phyloP scores from a whole-genome alignment of 2,329 filamentous ascomycete species.

The Cordyceps fumosorosea region DNA sequence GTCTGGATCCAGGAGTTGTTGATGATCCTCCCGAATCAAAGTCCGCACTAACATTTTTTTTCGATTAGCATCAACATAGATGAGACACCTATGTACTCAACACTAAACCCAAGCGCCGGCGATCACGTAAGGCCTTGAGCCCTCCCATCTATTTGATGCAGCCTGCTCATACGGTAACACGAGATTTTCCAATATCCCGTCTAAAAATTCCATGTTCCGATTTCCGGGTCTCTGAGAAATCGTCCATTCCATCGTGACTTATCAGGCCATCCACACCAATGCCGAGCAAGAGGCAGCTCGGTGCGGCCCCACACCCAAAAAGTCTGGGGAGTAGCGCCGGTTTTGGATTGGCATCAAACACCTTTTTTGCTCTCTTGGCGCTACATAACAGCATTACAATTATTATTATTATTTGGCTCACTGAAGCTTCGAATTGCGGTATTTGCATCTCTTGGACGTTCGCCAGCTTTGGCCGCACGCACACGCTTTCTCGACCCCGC shows the following conservation, averaged over 20 bases:
- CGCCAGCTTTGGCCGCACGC: neutral
- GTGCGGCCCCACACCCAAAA: conserved; percentile 3
- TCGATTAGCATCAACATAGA: neutral
- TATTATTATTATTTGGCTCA: too few relatives aligned
- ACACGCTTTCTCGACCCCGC: neutral
- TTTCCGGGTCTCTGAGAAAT: neutral
- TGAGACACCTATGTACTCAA: neutral
- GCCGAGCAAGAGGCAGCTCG: neutral
- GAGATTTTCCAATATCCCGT: neutral
- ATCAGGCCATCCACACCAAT: neutral
- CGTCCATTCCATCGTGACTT: neutral
- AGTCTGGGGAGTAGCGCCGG: conserved; percentile 10
- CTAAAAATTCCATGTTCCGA: neutral
- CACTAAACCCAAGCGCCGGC: neutral
- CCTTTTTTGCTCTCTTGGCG: neutral
- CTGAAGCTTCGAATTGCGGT: neutral
- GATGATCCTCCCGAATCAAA: too few relatives aligned
- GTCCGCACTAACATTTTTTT: too few relatives aligned
- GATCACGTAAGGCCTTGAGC: neutral
- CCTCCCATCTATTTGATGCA: neutral
- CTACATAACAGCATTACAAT: neutral
- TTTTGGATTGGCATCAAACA: neutral
- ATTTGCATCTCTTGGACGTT: too few relatives aligned
- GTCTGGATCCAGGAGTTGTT: too few relatives aligned
- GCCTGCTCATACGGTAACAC: neutral